Percentiles rank a stretch among this genome's conserved stretches.
Evolutionary conservation across 1,284 basidiomycete species (phyloP).

Genomic region (Microbotryum saponariae): DNA sequence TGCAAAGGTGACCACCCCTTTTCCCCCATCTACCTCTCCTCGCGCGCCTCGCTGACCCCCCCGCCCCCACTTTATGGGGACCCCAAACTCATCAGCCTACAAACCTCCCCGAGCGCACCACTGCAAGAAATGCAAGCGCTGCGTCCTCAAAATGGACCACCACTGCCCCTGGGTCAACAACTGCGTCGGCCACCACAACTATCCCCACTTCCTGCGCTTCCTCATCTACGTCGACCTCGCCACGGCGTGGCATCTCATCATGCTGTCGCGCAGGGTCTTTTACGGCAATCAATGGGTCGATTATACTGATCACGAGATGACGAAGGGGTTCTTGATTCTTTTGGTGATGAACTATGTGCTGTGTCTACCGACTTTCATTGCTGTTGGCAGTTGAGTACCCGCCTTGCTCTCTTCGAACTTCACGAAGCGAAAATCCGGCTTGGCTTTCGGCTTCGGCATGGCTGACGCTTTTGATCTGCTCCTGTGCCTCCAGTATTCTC

Average conservation of each 20-base stretch:
- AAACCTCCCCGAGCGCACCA: constrained; percentile 65
- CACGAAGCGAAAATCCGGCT: background rate
- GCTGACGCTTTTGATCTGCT: too few relatives aligned
- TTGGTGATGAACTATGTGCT: constrained; percentile 72
- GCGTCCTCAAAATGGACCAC: constrained; percentile 74
- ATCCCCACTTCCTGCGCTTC: constrained; percentile 85
- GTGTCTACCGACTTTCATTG: constrained; percentile 73
- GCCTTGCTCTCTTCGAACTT: constrained; percentile 54
- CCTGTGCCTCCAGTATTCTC: constrained; percentile 43
- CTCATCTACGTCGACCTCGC: constrained; percentile 84
- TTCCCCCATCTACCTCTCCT: background rate
- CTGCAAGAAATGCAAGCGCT: constrained; percentile 75
- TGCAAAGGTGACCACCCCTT: constrained; percentile 42
- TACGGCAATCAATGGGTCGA: too few relatives aligned
- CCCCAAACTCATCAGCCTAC: constrained; percentile 34
- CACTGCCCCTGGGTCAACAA: constrained; percentile 77
- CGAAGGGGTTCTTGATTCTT: too few relatives aligned
- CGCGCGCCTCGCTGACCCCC: background rate
- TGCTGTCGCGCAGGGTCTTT: too few relatives aligned
- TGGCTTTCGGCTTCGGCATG: too few relatives aligned
- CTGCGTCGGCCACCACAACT: constrained; percentile 73
- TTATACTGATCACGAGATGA: too few relatives aligned
- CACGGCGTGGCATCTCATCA: too few relatives aligned
- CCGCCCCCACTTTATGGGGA: too few relatives aligned
- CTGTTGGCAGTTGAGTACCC: constrained; percentile 54